phyloP scores from a whole-genome alignment of 2,329 filamentous ascomycete genomes.

The Fusarium fujikuroi region DNA sequence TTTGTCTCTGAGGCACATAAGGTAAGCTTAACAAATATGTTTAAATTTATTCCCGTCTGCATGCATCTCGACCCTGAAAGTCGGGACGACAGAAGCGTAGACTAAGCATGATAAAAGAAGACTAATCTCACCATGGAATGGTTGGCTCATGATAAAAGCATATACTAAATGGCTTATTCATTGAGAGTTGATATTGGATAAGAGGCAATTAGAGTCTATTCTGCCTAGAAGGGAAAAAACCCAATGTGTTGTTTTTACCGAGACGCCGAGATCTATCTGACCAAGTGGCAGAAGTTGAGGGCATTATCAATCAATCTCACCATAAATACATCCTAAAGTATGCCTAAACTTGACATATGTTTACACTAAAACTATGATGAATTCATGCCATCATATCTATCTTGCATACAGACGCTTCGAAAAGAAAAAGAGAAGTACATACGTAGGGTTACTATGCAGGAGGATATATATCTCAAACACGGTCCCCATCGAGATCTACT shows the following conservation, averaged over 20 bases:
- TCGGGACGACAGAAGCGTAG: background rate
- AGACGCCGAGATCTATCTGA: too few species aligned
- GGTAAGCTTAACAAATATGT: slow-evolving; percentile 20
- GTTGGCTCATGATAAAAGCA: too few species aligned
- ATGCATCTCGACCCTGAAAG: background rate
- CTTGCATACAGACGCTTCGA: background rate
- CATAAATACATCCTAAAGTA: background rate
- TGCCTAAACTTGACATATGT: background rate
- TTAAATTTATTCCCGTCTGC: slow-evolving; percentile 2
- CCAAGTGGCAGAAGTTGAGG: too few species aligned
- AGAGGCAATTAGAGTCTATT: too few species aligned
- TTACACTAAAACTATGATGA: background rate
- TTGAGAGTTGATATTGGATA: too few species aligned
- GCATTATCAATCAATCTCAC: too few species aligned
- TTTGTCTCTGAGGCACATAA: background rate
- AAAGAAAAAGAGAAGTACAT: background rate
- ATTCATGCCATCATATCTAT: background rate
- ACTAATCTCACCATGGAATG: background rate
- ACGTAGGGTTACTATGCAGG: background rate
- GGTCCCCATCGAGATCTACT: background rate
- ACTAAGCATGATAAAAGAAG: background rate
- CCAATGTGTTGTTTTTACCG: too few species aligned
- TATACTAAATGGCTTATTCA: too few species aligned
- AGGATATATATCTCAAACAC: background rate
- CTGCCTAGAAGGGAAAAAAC: too few species aligned